Evolutionary conservation across 257 asterid species (phyloP).

Genomic region (Ilex asprella): DNA sequence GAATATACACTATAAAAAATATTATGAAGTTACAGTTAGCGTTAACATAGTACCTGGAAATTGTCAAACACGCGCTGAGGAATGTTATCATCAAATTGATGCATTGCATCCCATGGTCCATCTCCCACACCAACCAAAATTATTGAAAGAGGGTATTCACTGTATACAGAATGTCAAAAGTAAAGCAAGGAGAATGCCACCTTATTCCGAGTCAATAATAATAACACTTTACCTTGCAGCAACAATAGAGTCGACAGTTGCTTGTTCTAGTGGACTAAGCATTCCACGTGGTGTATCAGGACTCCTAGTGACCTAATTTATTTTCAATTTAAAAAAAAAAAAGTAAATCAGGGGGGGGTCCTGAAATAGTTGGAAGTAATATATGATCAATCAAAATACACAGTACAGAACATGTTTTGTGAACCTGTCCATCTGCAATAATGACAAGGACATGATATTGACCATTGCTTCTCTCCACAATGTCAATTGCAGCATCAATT

Average conservation of each 20-base stretch:
- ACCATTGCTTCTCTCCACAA: constrained; percentile 69
- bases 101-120: constrained; percentile 94
- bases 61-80: constrained; percentile 82
- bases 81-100: constrained; percentile 73
- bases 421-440: constrained; percentile 91
- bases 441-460: constrained; percentile 93
- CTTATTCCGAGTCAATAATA: not conserved
- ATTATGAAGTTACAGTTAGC: too few relatives aligned
- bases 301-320: constrained; percentile 62
- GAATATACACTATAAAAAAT: too few relatives aligned
- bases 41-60: constrained; percentile 48
- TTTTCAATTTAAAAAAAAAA: constrained; percentile 2
- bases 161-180: constrained; percentile 20
- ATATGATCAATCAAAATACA: too few relatives aligned
- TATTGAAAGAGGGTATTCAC: constrained; percentile 85
- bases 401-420: not conserved
- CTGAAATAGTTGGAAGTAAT: too few relatives aligned
- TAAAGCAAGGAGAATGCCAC: constrained; percentile 12
- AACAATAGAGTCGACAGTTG: constrained; percentile 63
- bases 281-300: constrained; percentile 46
- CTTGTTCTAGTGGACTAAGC: constrained; percentile 77
- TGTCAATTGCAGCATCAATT: constrained; percentile 66
- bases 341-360: not conserved
- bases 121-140: constrained; percentile 91
- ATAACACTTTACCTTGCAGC: constrained; percentile 59